Percentiles rank a stretch among this genome's conserved stretches.
Conservation (phyloP, 1,139 yeast genomes). For the Candida glucosophila region DNA sequence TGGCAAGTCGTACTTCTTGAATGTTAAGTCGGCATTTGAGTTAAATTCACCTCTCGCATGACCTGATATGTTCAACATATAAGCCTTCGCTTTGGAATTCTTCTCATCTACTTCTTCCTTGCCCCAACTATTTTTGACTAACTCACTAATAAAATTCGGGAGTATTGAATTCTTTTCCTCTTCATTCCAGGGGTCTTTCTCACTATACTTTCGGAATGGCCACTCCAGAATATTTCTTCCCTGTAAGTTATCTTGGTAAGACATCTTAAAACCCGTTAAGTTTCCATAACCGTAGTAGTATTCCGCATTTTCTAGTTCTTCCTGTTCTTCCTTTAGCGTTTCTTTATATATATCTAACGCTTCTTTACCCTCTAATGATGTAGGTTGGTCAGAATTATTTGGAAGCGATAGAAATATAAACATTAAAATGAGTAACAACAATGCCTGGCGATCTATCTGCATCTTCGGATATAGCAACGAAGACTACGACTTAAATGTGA, state of each 20-base stretch:
- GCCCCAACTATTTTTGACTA: slow-evolving; percentile 45
- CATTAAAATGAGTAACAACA: slow-evolving; percentile 29
- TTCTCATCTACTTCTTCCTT: slow-evolving; percentile 9
- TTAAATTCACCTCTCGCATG: slow-evolving; percentile 37
- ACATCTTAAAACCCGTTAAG: slow-evolving; percentile 61
- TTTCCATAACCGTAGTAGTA: slow-evolving; percentile 57
- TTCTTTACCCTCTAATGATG: slow-evolving; percentile 18
- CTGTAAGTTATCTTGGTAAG: slow-evolving; percentile 46
- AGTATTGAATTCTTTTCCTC: slow-evolving; percentile 47
- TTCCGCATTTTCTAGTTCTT: slow-evolving; percentile 29
- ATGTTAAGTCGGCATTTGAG: slow-evolving; percentile 8
- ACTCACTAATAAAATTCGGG: slow-evolving; percentile 47
- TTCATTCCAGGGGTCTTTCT: slow-evolving; percentile 42
- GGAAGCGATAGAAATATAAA: slow-evolving; percentile 27
- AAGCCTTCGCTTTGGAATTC: slow-evolving; percentile 18
- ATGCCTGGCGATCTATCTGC: slow-evolving; percentile 32
- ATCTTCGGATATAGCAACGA: slow-evolving; percentile 8
- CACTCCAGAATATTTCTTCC: slow-evolving; percentile 41
- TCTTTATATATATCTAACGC: slow-evolving; percentile 21
- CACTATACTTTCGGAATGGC: slow-evolving; percentile 42
- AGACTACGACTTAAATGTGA: too few species aligned
- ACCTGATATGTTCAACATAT: slow-evolving; percentile 45
- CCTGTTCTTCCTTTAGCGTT: slow-evolving; percentile 20
- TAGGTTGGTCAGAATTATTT: slow-evolving; percentile 22
- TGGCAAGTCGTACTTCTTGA: slow-evolving; percentile 13